Evolutionary conservation across 192 early-diverging fungal genomes (phyloP).

Genomic region (Umbelopsis vinacea): DNA sequence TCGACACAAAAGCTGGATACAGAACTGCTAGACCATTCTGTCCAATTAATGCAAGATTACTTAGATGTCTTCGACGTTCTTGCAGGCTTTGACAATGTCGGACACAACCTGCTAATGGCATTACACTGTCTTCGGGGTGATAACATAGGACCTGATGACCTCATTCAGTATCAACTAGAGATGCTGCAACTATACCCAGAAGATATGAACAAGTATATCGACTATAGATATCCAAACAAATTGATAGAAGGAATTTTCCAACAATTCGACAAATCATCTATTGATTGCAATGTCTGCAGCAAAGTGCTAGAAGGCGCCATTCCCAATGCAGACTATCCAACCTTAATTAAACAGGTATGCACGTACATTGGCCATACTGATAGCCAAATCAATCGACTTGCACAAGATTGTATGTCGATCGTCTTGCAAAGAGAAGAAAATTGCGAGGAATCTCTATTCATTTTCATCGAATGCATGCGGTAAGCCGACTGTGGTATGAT

Average conservation of each 20-base stretch:
- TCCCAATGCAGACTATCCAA: not conserved
- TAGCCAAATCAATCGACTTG: not conserved
- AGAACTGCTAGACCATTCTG: not conserved
- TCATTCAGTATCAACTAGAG: not conserved
- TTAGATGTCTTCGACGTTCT: not conserved
- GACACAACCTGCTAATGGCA: not conserved
- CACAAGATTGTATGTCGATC: not conserved
- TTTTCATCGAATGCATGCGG: slow-evolving; percentile 2
- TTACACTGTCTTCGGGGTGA: not conserved
- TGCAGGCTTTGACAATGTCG: not conserved
- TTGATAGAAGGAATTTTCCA: not conserved
- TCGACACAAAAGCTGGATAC: not conserved
- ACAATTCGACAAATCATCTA: not conserved
- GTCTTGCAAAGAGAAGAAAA: not conserved
- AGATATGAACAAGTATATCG: not conserved
- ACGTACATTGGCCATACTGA: not conserved
- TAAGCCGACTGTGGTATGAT: not conserved
- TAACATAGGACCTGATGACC: not conserved
- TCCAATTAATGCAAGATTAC: not conserved
- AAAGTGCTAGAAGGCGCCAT: not conserved
- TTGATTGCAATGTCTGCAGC: not conserved
- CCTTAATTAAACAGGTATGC: not conserved
- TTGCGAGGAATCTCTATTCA: not conserved
- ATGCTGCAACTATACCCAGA: not conserved
- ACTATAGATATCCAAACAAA: not conserved